Evolutionary conservation across 116 monocot species (phyloP).

Genomic region (Cymodocea nodosa): DNA sequence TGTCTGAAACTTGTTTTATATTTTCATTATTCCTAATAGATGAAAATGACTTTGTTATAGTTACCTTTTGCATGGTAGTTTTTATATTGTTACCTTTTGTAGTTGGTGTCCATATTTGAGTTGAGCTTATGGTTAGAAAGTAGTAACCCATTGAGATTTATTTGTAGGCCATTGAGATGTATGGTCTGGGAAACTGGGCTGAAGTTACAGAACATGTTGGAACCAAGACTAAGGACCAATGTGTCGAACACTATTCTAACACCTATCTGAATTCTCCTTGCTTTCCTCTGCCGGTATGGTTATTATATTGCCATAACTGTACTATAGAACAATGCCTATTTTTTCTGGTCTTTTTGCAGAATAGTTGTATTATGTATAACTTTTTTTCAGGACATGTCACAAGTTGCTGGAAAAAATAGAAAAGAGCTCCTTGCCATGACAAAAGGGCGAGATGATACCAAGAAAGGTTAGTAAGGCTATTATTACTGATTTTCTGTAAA

Average conservation of each 20-base stretch:
- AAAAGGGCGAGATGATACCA: constrained; percentile 78
- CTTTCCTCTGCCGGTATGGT: constrained; percentile 86
- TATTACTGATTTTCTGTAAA: too few relatives aligned
- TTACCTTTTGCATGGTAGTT: too few relatives aligned
- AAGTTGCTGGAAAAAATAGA: constrained; percentile 94
- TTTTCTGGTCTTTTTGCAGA: neutral
- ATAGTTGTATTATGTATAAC: neutral
- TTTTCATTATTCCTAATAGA: neutral
- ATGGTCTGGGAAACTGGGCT: constrained; percentile 93
- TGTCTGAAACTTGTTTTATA: neutral
- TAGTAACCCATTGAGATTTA: constrained; percentile 1
- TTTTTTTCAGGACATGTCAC: constrained; percentile 88
- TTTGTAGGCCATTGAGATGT: constrained; percentile 96
- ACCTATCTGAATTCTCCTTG: constrained; percentile 90
- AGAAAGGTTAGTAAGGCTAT: constrained; percentile 81
- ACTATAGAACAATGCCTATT: neutral
- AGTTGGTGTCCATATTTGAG: neutral
- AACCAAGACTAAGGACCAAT: constrained; percentile 79
- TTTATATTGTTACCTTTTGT: neutral
- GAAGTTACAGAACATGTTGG: constrained; percentile 99
- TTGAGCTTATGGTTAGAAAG: neutral
- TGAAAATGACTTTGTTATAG: too few relatives aligned
- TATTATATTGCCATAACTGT: neutral
- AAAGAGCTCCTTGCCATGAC: constrained; percentile 99
- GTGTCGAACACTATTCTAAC: constrained; percentile 83